Conservation (phyloP, 768 basidiomycete species). For the Suillus variegatus region DNA sequence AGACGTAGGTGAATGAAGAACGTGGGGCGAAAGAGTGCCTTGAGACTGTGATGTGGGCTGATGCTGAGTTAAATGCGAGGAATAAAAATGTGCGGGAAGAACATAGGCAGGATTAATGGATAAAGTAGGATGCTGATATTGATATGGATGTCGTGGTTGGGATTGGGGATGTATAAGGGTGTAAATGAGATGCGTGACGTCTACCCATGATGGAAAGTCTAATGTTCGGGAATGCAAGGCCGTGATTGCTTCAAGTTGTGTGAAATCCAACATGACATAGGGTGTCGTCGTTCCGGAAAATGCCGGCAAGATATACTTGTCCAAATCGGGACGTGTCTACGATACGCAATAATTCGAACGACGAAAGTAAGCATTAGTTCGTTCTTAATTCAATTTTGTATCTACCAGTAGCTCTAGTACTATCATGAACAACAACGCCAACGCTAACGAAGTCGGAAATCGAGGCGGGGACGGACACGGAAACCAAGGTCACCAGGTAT, state of each 20-base stretch:
- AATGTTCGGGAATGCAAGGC: constrained; percentile 65
- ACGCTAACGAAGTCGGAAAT: too few species aligned
- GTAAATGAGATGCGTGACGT: constrained; percentile 67
- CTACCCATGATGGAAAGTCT: constrained; percentile 83
- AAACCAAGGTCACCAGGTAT: too few species aligned
- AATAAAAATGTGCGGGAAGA: constrained; percentile 39
- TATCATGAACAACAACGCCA: too few species aligned
- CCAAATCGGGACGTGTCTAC: too few species aligned
- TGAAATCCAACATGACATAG: too few species aligned
- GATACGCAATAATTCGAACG: too few species aligned
- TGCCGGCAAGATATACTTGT: too few species aligned
- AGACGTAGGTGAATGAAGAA: constrained; percentile 58
- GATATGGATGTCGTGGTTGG: constrained; percentile 41
- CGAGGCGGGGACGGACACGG: too few species aligned
- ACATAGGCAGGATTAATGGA: constrained; percentile 45
- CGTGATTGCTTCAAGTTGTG: constrained; percentile 54
- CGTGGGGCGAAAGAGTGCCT: constrained; percentile 69
- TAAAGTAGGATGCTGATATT: constrained; percentile 41
- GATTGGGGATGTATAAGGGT: constrained; percentile 54
- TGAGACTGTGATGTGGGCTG: constrained; percentile 41
- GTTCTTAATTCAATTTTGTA: too few species aligned
- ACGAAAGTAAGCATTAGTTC: too few species aligned
- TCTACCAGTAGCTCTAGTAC: too few species aligned
- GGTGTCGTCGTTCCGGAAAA: too few species aligned
- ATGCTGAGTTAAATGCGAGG: constrained; percentile 24